Evolutionary conservation across 2,329 filamentous ascomycete species (phyloP).

Genomic region (Arthrocladium fulminans): DNA sequence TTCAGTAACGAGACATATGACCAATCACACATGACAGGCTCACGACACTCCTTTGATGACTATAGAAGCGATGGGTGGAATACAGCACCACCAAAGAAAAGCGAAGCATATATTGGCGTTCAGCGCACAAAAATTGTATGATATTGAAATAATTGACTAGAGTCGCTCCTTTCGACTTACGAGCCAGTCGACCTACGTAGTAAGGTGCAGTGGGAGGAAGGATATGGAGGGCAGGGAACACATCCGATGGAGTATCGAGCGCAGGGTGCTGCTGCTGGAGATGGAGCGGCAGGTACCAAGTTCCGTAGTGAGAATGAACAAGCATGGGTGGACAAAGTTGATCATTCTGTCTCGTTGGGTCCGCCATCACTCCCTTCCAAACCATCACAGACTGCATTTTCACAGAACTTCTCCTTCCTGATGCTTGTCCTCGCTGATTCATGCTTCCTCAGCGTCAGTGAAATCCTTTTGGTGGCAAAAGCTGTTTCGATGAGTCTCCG

Average conservation of each 20-base stretch:
- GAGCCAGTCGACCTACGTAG: slow-evolving; percentile 1
- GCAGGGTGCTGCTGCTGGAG: too few relatives aligned
- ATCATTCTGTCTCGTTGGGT: too few relatives aligned
- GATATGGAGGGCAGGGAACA: not conserved
- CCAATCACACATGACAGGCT: slow-evolving; percentile 8
- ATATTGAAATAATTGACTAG: not conserved
- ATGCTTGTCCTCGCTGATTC: slow-evolving; percentile 72
- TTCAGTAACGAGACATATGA: slow-evolving; percentile 8
- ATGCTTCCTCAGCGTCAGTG: slow-evolving; percentile 77
- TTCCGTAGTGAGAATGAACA: too few relatives aligned
- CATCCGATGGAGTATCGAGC: too few relatives aligned
- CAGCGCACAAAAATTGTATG: not conserved
- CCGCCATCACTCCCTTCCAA: too few relatives aligned
- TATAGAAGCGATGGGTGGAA: not conserved
- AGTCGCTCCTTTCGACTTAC: slow-evolving; percentile 2
- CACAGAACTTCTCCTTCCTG: slow-evolving; percentile 68
- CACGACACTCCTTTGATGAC: slow-evolving; percentile 6
- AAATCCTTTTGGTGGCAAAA: slow-evolving; percentile 76
- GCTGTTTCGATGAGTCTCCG: slow-evolving; percentile 30
- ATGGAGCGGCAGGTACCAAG: too few relatives aligned
- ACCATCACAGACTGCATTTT: too few relatives aligned
- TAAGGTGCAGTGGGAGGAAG: not conserved
- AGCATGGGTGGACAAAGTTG: too few relatives aligned
- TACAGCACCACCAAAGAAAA: too few relatives aligned
- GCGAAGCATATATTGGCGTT: slow-evolving; percentile 3